These are phyloP conservation scores for Claviceps digitariae DNA, from an alignment of 2,329 filamentous ascomycete genomes.

Conservation along the genomic window DNA sequence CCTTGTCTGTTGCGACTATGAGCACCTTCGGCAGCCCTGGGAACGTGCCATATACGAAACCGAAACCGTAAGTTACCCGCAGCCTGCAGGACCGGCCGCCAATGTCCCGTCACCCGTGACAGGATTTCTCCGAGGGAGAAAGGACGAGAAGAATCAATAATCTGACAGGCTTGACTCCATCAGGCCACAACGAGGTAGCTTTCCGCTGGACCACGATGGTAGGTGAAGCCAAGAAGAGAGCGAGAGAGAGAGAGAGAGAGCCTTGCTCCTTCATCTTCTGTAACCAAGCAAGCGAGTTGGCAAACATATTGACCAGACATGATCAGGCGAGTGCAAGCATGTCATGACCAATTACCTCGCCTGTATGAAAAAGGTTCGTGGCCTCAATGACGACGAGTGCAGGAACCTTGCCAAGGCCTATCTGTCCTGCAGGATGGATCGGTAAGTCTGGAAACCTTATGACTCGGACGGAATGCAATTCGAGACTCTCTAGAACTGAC, in stretches of 20 bases:
- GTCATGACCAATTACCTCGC: slow-evolving; percentile 75
- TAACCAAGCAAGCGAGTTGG: neutral
- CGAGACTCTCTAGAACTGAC: neutral
- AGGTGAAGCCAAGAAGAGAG: slow-evolving; percentile 12
- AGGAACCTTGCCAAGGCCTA: slow-evolving; percentile 79
- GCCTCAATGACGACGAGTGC: slow-evolving; percentile 78
- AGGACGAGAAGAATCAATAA: neutral
- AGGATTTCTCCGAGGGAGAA: neutral
- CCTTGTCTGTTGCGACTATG: slow-evolving; percentile 23
- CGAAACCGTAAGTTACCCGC: slow-evolving; percentile 46
- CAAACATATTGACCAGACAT: neutral
- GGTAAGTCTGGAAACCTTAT: slow-evolving; percentile 37
- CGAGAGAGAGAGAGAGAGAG: neutral
- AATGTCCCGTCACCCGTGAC: neutral
- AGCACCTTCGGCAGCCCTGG: slow-evolving; percentile 60
- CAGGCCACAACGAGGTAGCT: slow-evolving; percentile 83
- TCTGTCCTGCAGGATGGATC: slow-evolving; percentile 84
- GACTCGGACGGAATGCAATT: neutral
- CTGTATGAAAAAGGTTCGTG: slow-evolving; percentile 74
- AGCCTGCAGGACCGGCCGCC: too few species aligned
- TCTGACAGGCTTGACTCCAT: slow-evolving; percentile 1
- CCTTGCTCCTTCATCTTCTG: neutral
- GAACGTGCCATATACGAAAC: slow-evolving; percentile 50
- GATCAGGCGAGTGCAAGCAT: slow-evolving; percentile 75
- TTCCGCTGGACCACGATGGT: slow-evolving; percentile 89